phyloP scores from a whole-genome alignment of 2,329 filamentous ascomycete genomes.

The Xylariaceae sp. region DNA sequence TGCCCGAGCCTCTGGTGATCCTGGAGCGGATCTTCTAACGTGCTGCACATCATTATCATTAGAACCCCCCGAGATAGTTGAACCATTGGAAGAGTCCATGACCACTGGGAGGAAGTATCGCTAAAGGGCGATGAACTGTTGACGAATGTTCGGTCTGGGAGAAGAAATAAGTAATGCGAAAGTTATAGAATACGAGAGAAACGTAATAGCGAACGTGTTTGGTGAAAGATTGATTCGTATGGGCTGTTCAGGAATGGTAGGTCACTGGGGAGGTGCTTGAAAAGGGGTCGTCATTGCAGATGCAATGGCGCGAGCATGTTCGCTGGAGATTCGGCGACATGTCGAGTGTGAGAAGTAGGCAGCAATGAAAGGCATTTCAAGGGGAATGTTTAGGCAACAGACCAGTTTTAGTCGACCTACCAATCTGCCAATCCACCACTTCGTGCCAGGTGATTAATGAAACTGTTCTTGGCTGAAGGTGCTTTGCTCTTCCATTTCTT shows the following conservation, averaged over 20 bases:
- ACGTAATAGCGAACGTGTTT: background rate
- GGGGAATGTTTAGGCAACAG: conserved; percentile 1
- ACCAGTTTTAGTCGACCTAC: background rate
- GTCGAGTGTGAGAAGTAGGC: background rate
- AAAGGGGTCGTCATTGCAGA: background rate
- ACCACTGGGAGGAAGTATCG: conserved; percentile 1
- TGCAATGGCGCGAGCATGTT: background rate
- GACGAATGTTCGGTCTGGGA: conserved; percentile 4
- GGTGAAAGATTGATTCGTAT: background rate
- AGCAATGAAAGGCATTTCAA: background rate
- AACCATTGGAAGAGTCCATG: conserved; percentile 19
- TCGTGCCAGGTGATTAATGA: conserved; percentile 8
- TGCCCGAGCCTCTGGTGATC: conserved; percentile 1
- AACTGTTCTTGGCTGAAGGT: conserved; percentile 9
- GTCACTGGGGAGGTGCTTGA: background rate
- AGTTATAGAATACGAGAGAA: background rate
- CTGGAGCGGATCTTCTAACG: conserved; percentile 17
- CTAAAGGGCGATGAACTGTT: background rate
- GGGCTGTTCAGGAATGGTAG: background rate
- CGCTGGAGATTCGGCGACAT: background rate
- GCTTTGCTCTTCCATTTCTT: conserved; percentile 20
- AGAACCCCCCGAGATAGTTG: conserved; percentile 9
- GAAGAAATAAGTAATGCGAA: background rate
- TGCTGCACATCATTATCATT: conserved; percentile 20
- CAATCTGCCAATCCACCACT: background rate